Evolutionary conservation across 2,329 filamentous ascomycete genomes (phyloP), one percentile per base, ranked within the genome.

Genomic region (Paraconiothyrium sp.): DNA sequence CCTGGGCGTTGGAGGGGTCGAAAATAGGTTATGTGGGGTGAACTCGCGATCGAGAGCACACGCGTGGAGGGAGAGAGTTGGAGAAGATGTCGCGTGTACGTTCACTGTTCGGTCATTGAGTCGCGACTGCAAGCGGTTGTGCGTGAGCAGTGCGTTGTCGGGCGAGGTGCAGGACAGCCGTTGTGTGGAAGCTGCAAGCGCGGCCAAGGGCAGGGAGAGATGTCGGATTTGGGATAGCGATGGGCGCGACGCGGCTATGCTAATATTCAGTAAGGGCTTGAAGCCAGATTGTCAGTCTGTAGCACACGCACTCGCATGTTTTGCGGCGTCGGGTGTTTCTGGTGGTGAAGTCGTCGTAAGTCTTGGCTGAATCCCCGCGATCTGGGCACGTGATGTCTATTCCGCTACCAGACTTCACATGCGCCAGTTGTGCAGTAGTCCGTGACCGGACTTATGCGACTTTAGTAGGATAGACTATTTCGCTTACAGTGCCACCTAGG

Each of bases 1-100:
- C 58, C 54, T 59, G 60, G 60, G 54, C 52, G 46, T 57, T 62
- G 67, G 72, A 73, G 67, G 70, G 68, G 67, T 70, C 54, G 70
- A 74, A 73, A 72, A 67, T 70, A 59, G 67, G 58, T 62, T 64
- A 65, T 70, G 72, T 72, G 72, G 72, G 71, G 71, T 61, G 64
- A 30, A 27, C 48, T 22, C n/a, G 58, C 52, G 51, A 56, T 46
- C 24, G 30, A 22, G 41, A 16, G 10, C n/a, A 24, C 30, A 27
- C 39, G 52, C 52, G 56, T 30, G 39, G 20, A 37, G 54, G 24
- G 11, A 39, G 22, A 39, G 27, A n/a, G 11, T 41, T 16, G 22
- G 24, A 14, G 32, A 41, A 13, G 24, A 34, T 30, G 39, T 27
- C 39, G 46, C 47, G 60, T 16, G 43, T 37, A n/a, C 27, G 49